Percentiles rank a stretch among this genome's conserved stretches.
phyloP scores from a whole-genome alignment of 108 stramenopile genomes.

The Stephanodiscus minutulus region DNA sequence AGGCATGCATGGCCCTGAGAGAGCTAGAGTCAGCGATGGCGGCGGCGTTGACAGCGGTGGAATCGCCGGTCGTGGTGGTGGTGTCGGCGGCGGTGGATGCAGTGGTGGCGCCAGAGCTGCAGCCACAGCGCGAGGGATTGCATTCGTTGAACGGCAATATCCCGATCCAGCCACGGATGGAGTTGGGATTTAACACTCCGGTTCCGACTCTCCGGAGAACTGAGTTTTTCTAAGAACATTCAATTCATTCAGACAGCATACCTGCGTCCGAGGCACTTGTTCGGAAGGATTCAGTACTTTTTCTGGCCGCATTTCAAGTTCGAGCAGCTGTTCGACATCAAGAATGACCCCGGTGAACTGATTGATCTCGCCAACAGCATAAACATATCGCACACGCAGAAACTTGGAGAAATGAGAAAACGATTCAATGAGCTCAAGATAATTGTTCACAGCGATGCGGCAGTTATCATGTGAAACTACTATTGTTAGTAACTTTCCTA shows the following conservation, averaged over 20 bases:
- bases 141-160: slow-evolving; percentile 24
- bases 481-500: no score
- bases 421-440: slow-evolving; percentile 46
- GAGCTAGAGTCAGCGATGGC: no score
- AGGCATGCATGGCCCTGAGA: no score
- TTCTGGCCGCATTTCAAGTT: slow-evolving; percentile 80
- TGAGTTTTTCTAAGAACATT: slow-evolving; percentile 82
- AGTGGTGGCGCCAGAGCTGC: no score
- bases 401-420: slow-evolving; percentile 45
- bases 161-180: slow-evolving; percentile 42
- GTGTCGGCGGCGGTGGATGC: no score
- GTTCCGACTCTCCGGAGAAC: slow-evolving; percentile 61
- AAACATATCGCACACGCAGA: slow-evolving; percentile 29
- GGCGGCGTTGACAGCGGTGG: no score
- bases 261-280: slow-evolving; percentile 79
- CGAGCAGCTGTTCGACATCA: slow-evolving; percentile 79
- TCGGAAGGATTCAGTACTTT: slow-evolving; percentile 79
- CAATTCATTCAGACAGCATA: slow-evolving; percentile 58
- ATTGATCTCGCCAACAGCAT: slow-evolving; percentile 61
- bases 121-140: slow-evolving; percentile 32
- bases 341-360: slow-evolving; percentile 76
- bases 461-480: no score
- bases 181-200: slow-evolving; percentile 46
- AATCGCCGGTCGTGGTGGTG: no score
- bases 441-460: slow-evolving; percentile 42